These are phyloP conservation scores for Coemansia sp. DNA, from an alignment of 192 early-diverging fungal genomes.

Conservation along the genomic window DNA sequence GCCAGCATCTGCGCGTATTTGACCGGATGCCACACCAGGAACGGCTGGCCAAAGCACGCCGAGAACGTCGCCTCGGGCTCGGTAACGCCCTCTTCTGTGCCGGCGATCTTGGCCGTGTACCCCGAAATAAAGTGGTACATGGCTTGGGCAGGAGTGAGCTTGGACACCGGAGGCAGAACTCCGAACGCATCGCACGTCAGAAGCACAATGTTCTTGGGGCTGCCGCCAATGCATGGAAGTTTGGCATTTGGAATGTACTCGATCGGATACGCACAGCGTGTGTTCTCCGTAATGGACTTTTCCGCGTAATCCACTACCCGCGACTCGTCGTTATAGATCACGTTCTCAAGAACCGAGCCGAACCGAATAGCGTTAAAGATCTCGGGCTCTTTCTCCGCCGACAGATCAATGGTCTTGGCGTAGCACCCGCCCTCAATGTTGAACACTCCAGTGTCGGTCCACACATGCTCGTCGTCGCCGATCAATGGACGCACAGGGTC, in stretches of 20 bases:
- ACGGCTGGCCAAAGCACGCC: slow-evolving; percentile 93
- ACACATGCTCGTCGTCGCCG: slow-evolving; percentile 99
- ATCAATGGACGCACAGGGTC: slow-evolving; percentile 91
- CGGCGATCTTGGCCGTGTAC: slow-evolving; percentile 97
- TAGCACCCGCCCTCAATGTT: slow-evolving; percentile 99
- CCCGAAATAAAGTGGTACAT: slow-evolving; percentile 98
- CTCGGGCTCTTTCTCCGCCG: slow-evolving; percentile 96
- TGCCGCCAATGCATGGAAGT: slow-evolving; percentile 85
- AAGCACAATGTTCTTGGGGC: slow-evolving; percentile 94
- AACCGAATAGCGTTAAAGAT: slow-evolving; percentile 96
- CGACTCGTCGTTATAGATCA: slow-evolving; percentile 75
- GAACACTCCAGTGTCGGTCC: slow-evolving; percentile 96
- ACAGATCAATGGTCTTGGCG: slow-evolving; percentile 95
- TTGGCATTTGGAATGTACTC: slow-evolving; percentile 93
- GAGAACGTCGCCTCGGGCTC: slow-evolving; percentile 93
- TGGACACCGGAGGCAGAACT: slow-evolving; percentile 89
- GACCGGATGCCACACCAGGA: slow-evolving; percentile 94
- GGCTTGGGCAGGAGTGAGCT: slow-evolving; percentile 81
- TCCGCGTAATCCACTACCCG: slow-evolving; percentile 81
- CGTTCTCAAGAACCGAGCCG: slow-evolving; percentile 92
- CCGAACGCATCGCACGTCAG: slow-evolving; percentile 97
- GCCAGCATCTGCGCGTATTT: slow-evolving; percentile 97
- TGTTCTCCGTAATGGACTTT: slow-evolving; percentile 87
- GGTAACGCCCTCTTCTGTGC: slow-evolving; percentile 92
- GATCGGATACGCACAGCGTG: slow-evolving; percentile 95